These are phyloP conservation scores for Nasturtium officinale DNA, from an alignment of 345 rosid genomes.

Conservation along the genomic window DNA sequence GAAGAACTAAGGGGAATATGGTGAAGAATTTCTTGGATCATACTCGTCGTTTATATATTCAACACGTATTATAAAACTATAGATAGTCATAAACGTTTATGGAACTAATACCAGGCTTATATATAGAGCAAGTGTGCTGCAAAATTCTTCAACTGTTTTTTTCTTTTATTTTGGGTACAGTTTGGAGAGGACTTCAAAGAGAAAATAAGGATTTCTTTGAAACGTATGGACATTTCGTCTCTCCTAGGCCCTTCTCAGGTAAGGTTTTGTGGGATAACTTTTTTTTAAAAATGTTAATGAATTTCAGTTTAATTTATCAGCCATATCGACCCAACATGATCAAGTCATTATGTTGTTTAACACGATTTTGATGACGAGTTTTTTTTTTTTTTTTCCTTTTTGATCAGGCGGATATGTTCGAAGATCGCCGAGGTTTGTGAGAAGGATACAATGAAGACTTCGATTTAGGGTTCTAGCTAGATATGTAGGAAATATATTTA, in stretches of 20 bases:
- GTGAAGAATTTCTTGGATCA: slow-evolving; percentile 1
- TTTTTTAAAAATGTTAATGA: not conserved
- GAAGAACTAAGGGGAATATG: not conserved
- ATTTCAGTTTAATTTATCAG: not conserved
- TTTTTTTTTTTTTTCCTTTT: not conserved
- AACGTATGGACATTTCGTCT: slow-evolving; percentile 49
- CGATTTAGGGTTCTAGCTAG: slow-evolving; percentile 18
- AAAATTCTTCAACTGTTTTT: not conserved
- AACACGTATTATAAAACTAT: not conserved
- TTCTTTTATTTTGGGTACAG: slow-evolving; percentile 40
- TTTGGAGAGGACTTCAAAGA: slow-evolving; percentile 75
- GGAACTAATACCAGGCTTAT: not conserved
- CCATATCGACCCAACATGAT: not conserved
- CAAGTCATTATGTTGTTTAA: not conserved
- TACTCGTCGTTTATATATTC: not conserved
- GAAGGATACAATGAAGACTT: slow-evolving; percentile 44
- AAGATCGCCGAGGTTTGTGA: slow-evolving; percentile 44
- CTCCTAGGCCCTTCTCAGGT: slow-evolving; percentile 49
- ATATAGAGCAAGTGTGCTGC: not conserved
- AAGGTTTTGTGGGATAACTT: slow-evolving; percentile 25
- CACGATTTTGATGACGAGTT: not conserved
- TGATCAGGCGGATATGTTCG: slow-evolving; percentile 43
- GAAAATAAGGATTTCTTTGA: slow-evolving; percentile 74
- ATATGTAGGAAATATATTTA: too few species aligned
- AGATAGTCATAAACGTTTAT: not conserved